phyloP scores from a whole-genome alignment of 306 rosid species.

The Rosa multiflora region DNA sequence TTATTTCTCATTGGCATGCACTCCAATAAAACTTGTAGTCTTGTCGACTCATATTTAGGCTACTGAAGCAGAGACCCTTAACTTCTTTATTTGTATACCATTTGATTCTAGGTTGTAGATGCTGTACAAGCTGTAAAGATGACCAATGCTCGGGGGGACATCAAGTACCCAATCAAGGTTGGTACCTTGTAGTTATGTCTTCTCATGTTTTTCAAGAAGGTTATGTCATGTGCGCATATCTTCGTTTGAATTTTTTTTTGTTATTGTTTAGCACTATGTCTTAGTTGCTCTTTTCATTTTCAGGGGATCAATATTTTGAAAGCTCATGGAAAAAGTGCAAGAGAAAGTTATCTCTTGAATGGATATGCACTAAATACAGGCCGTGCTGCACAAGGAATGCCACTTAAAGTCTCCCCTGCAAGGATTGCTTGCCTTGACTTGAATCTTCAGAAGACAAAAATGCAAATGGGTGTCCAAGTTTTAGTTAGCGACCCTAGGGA shows the following conservation, averaged over 20 bases:
- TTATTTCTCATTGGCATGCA: neutral
- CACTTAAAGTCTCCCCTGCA: constrained; percentile 88
- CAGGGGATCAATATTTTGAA: constrained; percentile 93
- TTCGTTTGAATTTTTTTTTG: neutral
- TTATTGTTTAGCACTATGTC: neutral
- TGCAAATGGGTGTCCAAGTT: constrained; percentile 98
- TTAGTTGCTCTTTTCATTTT: constrained; percentile 20
- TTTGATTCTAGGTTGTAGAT: constrained; percentile 73
- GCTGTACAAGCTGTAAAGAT: constrained; percentile 89
- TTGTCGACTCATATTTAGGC: neutral
- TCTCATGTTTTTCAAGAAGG: constrained; percentile 10
- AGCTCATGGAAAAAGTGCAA: constrained; percentile 96
- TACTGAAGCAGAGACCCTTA: neutral
- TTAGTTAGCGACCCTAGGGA: constrained; percentile 89
- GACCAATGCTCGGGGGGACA: constrained; percentile 91
- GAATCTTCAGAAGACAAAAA: constrained; percentile 98
- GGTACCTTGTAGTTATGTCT: constrained; percentile 39
- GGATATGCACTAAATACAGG: constrained; percentile 94
- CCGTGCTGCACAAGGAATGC: constrained; percentile 99
- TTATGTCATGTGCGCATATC: constrained; percentile 15
- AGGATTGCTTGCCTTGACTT: constrained; percentile 93
- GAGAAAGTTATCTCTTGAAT: constrained; percentile 86
- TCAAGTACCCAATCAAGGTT: constrained; percentile 96
- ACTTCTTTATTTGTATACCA: neutral
- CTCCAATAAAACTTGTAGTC: neutral